Conservation (phyloP, 345 rosid genomes). For the Ceriops decandra region DNA sequence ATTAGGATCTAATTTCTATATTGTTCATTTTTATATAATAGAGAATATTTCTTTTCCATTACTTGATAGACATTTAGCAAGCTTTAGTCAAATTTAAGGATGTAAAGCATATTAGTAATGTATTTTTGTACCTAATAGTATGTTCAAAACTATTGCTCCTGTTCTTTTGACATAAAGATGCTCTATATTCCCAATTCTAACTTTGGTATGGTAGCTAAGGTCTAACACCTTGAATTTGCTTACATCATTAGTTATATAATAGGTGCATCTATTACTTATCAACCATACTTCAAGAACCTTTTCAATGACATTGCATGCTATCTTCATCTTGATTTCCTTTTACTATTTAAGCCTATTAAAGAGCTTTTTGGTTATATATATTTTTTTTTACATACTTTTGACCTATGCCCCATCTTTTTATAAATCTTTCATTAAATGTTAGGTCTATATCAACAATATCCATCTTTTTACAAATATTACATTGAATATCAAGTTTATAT, state of each 20-base stretch:
- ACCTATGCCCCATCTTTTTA: too few species aligned
- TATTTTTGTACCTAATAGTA: neutral
- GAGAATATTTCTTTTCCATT: too few species aligned
- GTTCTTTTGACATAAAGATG: neutral
- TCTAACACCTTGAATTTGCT: neutral
- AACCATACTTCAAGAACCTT: neutral
- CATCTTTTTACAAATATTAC: too few species aligned
- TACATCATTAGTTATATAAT: neutral
- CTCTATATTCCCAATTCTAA: neutral
- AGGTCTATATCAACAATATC: too few species aligned
- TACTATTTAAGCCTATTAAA: too few species aligned
- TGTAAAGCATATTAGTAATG: neutral
- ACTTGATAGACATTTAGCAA: neutral
- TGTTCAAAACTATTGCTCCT: neutral
- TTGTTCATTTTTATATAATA: too few species aligned
- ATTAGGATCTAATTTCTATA: too few species aligned
- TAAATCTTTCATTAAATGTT: too few species aligned
- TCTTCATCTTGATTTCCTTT: neutral
- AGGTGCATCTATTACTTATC: neutral
- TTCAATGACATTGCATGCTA: neutral
- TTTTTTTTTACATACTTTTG: too few species aligned
- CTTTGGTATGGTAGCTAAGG: neutral
- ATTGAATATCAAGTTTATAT: too few species aligned
- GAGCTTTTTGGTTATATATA: too few species aligned
- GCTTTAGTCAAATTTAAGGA: neutral